These are phyloP conservation scores for Orbilia blumenaviensis DNA, from an alignment of 2,329 filamentous ascomycete species.

Conservation along the genomic window DNA sequence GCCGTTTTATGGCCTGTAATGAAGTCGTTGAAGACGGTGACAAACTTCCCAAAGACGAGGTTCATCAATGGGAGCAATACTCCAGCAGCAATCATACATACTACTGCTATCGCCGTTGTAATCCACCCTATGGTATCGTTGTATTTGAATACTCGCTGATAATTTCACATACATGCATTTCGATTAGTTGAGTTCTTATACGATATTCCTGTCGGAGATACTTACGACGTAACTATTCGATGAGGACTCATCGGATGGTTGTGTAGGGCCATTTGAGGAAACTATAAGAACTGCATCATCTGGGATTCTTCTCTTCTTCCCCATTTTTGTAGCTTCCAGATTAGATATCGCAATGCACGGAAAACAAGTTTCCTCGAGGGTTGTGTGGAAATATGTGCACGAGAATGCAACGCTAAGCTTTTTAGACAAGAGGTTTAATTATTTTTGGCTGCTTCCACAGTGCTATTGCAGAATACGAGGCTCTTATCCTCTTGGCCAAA, in stretches of 20 bases:
- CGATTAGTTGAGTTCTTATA: no score
- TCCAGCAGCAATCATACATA: slow-evolving; percentile 61
- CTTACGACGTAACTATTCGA: slow-evolving; percentile 26
- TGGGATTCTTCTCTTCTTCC: neutral
- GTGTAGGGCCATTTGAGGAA: neutral
- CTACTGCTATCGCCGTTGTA: slow-evolving; percentile 1
- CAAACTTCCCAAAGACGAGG: slow-evolving; percentile 66
- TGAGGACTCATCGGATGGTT: neutral
- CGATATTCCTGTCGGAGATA: neutral
- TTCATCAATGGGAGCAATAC: slow-evolving; percentile 65
- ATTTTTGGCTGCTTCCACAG: neutral
- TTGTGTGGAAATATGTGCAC: no score
- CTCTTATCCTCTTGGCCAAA: neutral
- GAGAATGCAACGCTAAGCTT: neutral
- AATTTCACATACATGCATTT: no score
- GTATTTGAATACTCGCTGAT: slow-evolving; percentile 19
- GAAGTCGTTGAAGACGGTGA: slow-evolving; percentile 64
- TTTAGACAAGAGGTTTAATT: neutral
- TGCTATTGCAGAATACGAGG: neutral
- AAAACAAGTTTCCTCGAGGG: no score
- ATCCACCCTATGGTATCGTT: slow-evolving; percentile 23
- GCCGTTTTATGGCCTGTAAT: slow-evolving; percentile 59
- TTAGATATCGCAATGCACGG: neutral
- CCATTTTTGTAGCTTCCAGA: neutral
- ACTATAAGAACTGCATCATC: slow-evolving; percentile 1